These are phyloP conservation scores for Fusarium xyrophilum DNA, from an alignment of 2,329 filamentous ascomycete genomes.

Conservation along the genomic window DNA sequence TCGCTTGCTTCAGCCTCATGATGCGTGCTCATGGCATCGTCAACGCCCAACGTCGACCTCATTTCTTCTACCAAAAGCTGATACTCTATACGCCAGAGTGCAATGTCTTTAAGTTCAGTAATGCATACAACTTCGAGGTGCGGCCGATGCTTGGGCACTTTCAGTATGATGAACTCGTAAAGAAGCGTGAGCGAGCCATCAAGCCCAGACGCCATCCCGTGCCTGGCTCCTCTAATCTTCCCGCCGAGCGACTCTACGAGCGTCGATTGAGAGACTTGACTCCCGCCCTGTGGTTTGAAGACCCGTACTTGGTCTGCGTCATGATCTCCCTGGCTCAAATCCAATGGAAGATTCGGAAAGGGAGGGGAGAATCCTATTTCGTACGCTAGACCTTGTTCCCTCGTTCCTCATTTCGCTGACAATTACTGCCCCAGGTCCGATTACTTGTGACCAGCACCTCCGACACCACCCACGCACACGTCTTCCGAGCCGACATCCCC, in stretches of 20 bases:
- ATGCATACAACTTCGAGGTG: fast-evolving
- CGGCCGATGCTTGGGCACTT: fast-evolving
- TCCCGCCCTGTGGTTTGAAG: neutral
- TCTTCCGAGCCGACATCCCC: neutral
- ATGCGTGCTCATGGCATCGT: too few relatives aligned
- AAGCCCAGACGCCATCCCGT: neutral
- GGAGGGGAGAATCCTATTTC: fast-evolving
- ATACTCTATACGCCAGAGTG: too few relatives aligned
- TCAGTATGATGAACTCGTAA: neutral
- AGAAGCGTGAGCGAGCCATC: fast-evolving
- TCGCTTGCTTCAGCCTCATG: too few relatives aligned
- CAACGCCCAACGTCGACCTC: too few relatives aligned
- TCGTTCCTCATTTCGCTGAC: neutral
- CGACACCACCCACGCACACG: fast-evolving
- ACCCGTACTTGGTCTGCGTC: neutral
- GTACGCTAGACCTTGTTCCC: neutral
- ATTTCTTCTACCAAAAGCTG: too few relatives aligned
- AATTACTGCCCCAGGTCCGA: neutral
- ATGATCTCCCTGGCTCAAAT: fast-evolving
- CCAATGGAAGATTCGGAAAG: fast-evolving
- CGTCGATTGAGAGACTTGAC: neutral
- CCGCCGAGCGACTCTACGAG: neutral
- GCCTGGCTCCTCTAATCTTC: neutral
- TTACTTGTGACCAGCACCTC: fast-evolving
- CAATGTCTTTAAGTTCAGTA: too few relatives aligned